phyloP scores from a whole-genome alignment of 2,329 filamentous ascomycete genomes.

The Claviceps pusilla region DNA sequence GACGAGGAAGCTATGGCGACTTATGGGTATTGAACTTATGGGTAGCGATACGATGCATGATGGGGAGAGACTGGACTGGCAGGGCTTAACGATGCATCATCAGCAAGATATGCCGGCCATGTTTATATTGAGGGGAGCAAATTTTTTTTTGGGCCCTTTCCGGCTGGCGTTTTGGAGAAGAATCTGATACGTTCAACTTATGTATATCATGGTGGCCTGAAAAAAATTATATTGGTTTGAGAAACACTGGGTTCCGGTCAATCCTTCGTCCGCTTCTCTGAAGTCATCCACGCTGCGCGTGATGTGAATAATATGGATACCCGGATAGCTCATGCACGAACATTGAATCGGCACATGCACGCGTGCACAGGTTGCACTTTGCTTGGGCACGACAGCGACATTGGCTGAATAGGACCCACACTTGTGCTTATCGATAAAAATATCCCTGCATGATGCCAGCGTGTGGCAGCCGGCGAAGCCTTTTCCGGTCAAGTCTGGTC shows the following conservation, averaged over 20 bases:
- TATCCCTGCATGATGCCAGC: too few species aligned
- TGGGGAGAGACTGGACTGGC: neutral
- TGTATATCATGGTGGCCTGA: neutral
- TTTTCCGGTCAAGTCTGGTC: neutral
- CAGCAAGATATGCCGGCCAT: neutral
- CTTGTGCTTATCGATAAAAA: neutral
- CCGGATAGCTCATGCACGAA: too few species aligned
- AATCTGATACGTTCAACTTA: neutral
- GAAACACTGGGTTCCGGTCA: neutral
- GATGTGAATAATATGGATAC: too few species aligned
- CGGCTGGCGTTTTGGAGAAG: neutral
- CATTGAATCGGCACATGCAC: too few species aligned
- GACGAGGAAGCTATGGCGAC: constrained; percentile 34
- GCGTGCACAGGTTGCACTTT: too few species aligned
- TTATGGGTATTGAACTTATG: constrained; percentile 21
- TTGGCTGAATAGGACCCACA: neutral
- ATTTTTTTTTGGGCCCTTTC: neutral
- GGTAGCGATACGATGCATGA: constrained; percentile 4
- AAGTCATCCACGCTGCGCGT: neutral
- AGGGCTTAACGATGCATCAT: neutral
- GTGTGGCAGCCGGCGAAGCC: too few species aligned
- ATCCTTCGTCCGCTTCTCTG: neutral
- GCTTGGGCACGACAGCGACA: too few species aligned
- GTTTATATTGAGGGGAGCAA: neutral
- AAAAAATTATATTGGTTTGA: neutral